phyloP scores from a whole-genome alignment of 768 basidiomycete genomes.

The Gloeophyllum trabeum region DNA sequence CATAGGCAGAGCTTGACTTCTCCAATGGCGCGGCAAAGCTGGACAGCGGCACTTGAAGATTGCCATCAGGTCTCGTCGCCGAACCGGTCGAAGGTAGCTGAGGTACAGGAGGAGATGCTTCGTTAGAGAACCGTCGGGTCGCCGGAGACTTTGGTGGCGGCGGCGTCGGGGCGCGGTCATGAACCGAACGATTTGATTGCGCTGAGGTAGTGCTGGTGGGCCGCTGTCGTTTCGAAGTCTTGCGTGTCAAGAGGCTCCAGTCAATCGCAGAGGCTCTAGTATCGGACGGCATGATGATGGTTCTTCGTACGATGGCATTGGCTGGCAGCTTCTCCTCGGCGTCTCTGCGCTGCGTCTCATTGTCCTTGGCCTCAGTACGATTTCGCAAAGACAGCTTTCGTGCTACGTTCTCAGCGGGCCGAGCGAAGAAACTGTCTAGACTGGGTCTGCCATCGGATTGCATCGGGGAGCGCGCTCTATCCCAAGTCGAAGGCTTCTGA shows the following conservation, averaged over 20 bases:
- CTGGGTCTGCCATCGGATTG: conserved; percentile 15
- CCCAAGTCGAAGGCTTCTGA: not conserved
- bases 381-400: conserved; percentile 17
- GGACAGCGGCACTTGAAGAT: conserved; percentile 25
- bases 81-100: conserved; percentile 45
- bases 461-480: conserved; percentile 8
- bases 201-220: conserved; percentile 46
- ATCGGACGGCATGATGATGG: conserved; percentile 71
- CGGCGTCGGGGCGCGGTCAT: conserved; percentile 79
- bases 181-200: conserved; percentile 60
- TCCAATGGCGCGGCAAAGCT: conserved; percentile 34
- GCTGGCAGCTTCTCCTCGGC: conserved; percentile 1
- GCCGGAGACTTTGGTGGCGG: conserved; percentile 56
- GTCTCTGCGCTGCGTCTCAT: not conserved
- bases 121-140: conserved; percentile 52
- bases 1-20: conserved; percentile 62
- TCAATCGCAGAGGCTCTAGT: conserved; percentile 45
- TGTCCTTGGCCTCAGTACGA: conserved; percentile 1
- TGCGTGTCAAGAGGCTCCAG: conserved; percentile 40
- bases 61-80: conserved; percentile 23
- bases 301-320: conserved; percentile 54
- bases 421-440: conserved; percentile 21
- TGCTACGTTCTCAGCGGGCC: conserved; percentile 14
- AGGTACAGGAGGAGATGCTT: conserved; percentile 61
- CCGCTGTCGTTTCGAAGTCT: conserved; percentile 47